Base-by-base conservation (phyloP, 805 yeast species). In the Teunomyces lycoperdinae region DNA sequence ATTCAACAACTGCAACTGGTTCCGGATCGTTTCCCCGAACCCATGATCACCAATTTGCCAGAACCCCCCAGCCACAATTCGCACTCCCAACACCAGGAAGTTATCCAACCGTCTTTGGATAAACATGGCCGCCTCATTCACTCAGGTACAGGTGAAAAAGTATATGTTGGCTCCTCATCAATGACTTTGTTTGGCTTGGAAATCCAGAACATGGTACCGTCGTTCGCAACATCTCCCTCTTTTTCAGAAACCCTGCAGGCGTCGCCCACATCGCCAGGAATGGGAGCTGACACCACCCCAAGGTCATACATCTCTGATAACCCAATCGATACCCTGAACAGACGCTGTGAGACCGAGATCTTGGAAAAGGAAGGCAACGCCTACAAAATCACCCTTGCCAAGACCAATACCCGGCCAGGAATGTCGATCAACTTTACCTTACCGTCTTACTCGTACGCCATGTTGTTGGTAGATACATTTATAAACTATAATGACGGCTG, bases 401-500 rank as follows among this genome's bases (percentile, higher is more conserved):
- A 81, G 60, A 80, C 87, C 0, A 82, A 82, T 47, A 80, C 86
- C 2, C 70, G 86, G 31, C 85, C 88, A 0, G 86, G 87, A 1
- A 72, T 84, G 5, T 76, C 85, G 17, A 87, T 85, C 20, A 83
- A 84, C 56, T 85, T 85, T 59, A 78, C 88, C 0, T 68, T 87
- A 13, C 95, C 95, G 0, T 81, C 89, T 10, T 86, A 85, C 53
- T 80, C 88, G 3, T 85, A 86, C 62, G 90, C 92, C 5, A 78
- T 84, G 78, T 62, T 85, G 10, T 66, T 87, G 43, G 87, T 87
- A 9, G 92, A 87, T 59, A 83, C 89, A 0, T 87, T 87, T 55
- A 78, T 87, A 45, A 84, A 85, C 44, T 87, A 85, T 62, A 87
- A 87, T 57, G 94, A 86, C 63, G 94, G 91, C 0, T 87, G 95